Evolutionary conservation across 2,329 filamentous ascomycete genomes (phyloP).

Genomic region (Allantophomopsis cytisporea): DNA sequence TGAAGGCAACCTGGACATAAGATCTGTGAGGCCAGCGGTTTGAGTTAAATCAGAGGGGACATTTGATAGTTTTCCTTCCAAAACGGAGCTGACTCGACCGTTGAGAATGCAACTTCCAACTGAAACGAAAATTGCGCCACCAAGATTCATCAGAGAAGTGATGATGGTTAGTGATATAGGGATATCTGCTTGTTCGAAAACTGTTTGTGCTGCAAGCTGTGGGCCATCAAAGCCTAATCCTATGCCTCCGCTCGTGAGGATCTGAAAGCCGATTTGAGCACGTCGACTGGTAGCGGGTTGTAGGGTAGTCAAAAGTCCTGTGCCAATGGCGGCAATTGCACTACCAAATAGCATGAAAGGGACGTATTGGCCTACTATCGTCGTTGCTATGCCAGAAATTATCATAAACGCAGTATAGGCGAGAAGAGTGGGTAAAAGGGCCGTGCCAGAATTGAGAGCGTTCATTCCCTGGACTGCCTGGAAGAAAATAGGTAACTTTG

Average conservation of each 20-base stretch:
- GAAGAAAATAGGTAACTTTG: slow-evolving; percentile 25
- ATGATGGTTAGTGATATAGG: slow-evolving; percentile 36
- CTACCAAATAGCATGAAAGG: slow-evolving; percentile 39
- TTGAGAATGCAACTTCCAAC: slow-evolving; percentile 34
- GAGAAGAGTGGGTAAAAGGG: slow-evolving; percentile 17
- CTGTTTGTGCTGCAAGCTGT: slow-evolving; percentile 37
- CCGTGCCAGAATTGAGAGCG: slow-evolving; percentile 26
- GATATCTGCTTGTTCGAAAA: slow-evolving; percentile 32
- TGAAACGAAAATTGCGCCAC: slow-evolving; percentile 39
- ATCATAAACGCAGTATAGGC: slow-evolving; percentile 22
- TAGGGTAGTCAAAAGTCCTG: slow-evolving; percentile 39
- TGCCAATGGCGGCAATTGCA: slow-evolving; percentile 18
- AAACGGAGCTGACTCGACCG: slow-evolving; percentile 11
- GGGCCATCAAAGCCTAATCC: slow-evolving; percentile 43
- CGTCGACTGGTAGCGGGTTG: slow-evolving; percentile 26
- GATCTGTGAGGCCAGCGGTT: slow-evolving; percentile 39
- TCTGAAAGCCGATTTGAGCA: slow-evolving; percentile 43
- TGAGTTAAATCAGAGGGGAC: slow-evolving; percentile 27
- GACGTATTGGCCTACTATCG: slow-evolving; percentile 39
- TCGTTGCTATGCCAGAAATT: slow-evolving; percentile 18
- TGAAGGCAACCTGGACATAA: slow-evolving; percentile 35
- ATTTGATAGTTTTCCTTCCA: slow-evolving; percentile 20
- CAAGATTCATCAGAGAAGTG: slow-evolving; percentile 42
- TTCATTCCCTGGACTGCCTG: slow-evolving; percentile 23
- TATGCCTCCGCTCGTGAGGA: slow-evolving; percentile 36